Percentiles rank a stretch among this genome's conserved stretches.
phyloP scores from a whole-genome alignment of 2,329 filamentous ascomycete species.

The Pestalotiopsis sp. region DNA sequence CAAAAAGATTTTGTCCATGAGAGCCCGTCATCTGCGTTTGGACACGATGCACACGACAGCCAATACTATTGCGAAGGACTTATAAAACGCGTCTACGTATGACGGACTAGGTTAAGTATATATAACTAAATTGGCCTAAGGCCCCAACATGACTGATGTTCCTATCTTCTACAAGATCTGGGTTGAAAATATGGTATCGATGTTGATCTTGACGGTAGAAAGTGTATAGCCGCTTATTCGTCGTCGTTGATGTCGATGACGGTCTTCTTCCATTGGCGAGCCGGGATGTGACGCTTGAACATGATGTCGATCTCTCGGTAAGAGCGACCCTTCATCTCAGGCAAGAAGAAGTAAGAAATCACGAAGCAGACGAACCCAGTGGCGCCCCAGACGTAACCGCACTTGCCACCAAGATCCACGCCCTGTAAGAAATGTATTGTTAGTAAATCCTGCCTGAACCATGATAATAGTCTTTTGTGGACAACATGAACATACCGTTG shows the following conservation, averaged over 20 bases:
- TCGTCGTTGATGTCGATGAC: constrained; percentile 61
- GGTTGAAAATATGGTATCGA: too few relatives aligned
- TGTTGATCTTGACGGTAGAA: too few relatives aligned
- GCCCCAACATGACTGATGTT: too few relatives aligned
- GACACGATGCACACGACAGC: too few relatives aligned
- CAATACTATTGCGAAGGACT: too few relatives aligned
- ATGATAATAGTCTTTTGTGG: background rate
- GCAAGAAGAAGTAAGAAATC: constrained; percentile 53
- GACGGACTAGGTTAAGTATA: too few relatives aligned
- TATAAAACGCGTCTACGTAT: too few relatives aligned
- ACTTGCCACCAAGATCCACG: constrained; percentile 52
- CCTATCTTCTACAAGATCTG: too few relatives aligned
- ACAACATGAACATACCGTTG: constrained; percentile 16
- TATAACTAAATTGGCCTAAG: too few relatives aligned
- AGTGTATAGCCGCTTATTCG: constrained; percentile 45
- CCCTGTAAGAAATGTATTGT: constrained; percentile 21
- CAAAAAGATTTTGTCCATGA: too few relatives aligned
- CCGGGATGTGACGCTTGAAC: constrained; percentile 43
- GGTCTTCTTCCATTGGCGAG: constrained; percentile 52
- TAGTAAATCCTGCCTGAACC: too few relatives aligned
- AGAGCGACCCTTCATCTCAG: constrained; percentile 52
- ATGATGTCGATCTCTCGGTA: constrained; percentile 56
- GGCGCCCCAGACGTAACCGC: constrained; percentile 47
- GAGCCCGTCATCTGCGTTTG: too few relatives aligned
- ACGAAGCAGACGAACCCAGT: constrained; percentile 44